Evolutionary conservation across 2,329 filamentous ascomycete genomes (phyloP).

Genomic region (Cytospora leucostoma): DNA sequence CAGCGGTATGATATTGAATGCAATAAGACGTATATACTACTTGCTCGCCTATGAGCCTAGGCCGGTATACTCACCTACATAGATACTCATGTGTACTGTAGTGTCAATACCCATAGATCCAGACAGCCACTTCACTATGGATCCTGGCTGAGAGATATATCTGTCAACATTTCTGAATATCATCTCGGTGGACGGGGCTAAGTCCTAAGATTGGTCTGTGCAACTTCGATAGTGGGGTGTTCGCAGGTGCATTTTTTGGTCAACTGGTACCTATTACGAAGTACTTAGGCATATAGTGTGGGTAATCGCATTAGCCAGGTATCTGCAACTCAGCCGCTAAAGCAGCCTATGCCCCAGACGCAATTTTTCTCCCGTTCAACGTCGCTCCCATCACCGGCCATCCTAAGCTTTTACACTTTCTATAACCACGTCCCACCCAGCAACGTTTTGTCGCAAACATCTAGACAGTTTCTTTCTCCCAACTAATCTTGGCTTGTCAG

Average conservation of each 20-base stretch:
- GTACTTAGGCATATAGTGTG: not conserved
- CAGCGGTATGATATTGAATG: not conserved
- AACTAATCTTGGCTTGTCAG: not conserved
- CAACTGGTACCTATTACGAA: not conserved
- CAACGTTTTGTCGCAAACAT: not conserved
- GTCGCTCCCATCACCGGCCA: constrained; percentile 2
- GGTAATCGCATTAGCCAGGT: constrained; percentile 6
- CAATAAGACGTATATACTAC: not conserved
- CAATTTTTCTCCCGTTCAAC: constrained; percentile 14
- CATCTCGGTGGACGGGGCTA: not conserved
- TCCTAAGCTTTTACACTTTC: constrained; percentile 12
- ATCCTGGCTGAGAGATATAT: not conserved
- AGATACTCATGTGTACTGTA: not conserved
- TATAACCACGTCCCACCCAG: not conserved
- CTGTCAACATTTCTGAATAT: not conserved
- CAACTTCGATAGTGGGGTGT: not conserved
- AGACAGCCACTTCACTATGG: not conserved
- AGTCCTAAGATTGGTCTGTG: not conserved
- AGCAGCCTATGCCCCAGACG: constrained; percentile 2
- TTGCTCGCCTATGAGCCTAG: not conserved
- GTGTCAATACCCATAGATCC: not conserved
- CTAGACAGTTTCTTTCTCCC: not conserved
- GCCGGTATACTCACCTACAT: not conserved
- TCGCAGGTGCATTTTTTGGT: not conserved
- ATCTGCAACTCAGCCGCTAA: constrained; percentile 11